Conservation (phyloP, 108 stramenopile genomes). For the Tribonema minus region DNA sequence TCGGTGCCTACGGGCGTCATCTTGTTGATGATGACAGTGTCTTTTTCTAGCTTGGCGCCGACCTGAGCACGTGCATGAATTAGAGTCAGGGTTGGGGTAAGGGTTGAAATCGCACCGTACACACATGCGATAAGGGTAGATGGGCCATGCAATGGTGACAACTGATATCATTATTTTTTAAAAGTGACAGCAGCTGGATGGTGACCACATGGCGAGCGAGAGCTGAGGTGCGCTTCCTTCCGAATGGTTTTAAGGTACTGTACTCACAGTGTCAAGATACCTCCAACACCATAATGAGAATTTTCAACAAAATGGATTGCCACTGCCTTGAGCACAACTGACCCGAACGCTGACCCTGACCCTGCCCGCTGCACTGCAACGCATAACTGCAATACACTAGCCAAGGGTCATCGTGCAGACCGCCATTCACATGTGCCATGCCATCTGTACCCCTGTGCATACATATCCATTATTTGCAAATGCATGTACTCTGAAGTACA, state of each 20-base stretch:
- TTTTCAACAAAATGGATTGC: no score
- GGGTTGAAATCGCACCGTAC: not conserved
- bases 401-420: no score
- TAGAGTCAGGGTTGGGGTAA: not conserved
- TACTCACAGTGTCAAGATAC: no score
- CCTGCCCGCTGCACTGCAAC: not conserved
- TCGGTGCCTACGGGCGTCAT: conserved; percentile 59
- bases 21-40: conserved; percentile 86
- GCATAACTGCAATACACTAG: not conserved
- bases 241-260: no score
- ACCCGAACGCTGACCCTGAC: no score
- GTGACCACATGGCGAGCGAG: no score
- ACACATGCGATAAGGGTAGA: not conserved
- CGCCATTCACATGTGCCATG: no score
- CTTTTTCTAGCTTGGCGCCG: conserved; percentile 74
- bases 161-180: no score
- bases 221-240: no score
- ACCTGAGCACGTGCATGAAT: conserved; percentile 59
- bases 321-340: no score
- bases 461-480: not conserved
- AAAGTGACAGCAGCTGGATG: no score
- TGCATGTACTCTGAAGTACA: not conserved
- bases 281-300: no score
- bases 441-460: not conserved
- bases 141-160: not conserved